Conservation (phyloP, 108 stramenopile genomes). For the Cylindrotheca closterium region DNA sequence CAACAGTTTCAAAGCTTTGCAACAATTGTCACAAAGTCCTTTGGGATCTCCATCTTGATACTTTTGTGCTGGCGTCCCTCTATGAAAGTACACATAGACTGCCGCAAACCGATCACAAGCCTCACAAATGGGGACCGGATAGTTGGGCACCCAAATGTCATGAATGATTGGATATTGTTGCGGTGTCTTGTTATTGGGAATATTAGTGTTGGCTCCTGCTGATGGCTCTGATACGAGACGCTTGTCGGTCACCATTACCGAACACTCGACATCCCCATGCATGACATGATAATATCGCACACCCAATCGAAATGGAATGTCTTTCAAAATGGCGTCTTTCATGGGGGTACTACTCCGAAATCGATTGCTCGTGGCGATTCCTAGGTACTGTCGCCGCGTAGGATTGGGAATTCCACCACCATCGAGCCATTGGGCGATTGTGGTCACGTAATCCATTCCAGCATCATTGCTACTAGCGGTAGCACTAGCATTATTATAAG, state of each 20-base stretch:
- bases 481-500: too few species aligned
- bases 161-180: conserved; percentile 60
- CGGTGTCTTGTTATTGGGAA: too few species aligned
- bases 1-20: conserved; percentile 7
- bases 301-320: conserved; percentile 61
- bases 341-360: conserved; percentile 30
- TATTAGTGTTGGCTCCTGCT: neutral
- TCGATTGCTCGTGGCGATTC: conserved; percentile 8
- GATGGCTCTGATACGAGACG: too few species aligned
- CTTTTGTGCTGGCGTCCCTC: conserved; percentile 8
- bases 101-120: conserved; percentile 35
- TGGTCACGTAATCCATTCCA: conserved; percentile 50
- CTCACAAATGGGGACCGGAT: conserved; percentile 32
- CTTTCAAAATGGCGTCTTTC: conserved; percentile 45
- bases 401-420: conserved; percentile 7
- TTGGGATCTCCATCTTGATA: conserved; percentile 21
- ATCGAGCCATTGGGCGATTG: conserved; percentile 43
- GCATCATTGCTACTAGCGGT: too few species aligned
- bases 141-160: conserved; percentile 44
- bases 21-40: conserved; percentile 37
- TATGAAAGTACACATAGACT: conserved; percentile 8
- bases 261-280: conserved; percentile 56
- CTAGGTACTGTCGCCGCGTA: conserved; percentile 34
- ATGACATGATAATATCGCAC: conserved; percentile 66
- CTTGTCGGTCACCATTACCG: conserved; percentile 39